These are phyloP conservation scores for Metschnikowia borealis DNA, from an alignment of 805 yeast species.

Conservation along the genomic window DNA sequence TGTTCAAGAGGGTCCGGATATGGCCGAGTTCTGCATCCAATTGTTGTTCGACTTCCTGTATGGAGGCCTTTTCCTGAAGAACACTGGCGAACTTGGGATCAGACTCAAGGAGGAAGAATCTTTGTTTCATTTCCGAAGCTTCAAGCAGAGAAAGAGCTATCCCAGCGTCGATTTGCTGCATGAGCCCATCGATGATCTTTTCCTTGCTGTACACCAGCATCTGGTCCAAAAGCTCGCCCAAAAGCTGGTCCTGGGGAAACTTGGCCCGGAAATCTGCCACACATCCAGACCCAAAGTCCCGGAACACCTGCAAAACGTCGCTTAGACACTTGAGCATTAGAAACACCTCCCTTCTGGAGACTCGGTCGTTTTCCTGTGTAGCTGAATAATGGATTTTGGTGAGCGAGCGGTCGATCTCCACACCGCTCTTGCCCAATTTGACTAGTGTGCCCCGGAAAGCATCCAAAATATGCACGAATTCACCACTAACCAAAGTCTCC, in stretches of 20 bases:
- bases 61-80: conserved; percentile 29
- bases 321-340: conserved; percentile 45
- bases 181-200: conserved; percentile 30
- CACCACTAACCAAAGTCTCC: conserved; percentile 22
- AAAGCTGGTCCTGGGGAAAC: conserved; percentile 26
- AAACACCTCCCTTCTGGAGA: conserved; percentile 58
- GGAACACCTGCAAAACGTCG: conserved; percentile 26
- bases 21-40: conserved; percentile 51
- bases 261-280: conserved; percentile 14
- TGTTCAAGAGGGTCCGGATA: conserved; percentile 43
- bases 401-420: conserved; percentile 59
- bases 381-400: conserved; percentile 56
- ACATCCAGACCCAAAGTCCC: conserved; percentile 12
- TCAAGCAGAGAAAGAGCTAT: conserved; percentile 49
- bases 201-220: conserved; percentile 32
- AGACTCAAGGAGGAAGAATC: conserved; percentile 38
- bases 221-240: conserved; percentile 35
- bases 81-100: conserved; percentile 38
- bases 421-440: conserved; percentile 27
- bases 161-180: conserved; percentile 50
- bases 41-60: conserved; percentile 41
- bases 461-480: conserved; percentile 33
- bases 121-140: conserved; percentile 39
- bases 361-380: conserved; percentile 28
- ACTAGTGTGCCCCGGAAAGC: conserved; percentile 23